Evolutionary conservation across 1,284 basidiomycete species (phyloP).

Genomic region (Apiotrichum veenhuisii): DNA sequence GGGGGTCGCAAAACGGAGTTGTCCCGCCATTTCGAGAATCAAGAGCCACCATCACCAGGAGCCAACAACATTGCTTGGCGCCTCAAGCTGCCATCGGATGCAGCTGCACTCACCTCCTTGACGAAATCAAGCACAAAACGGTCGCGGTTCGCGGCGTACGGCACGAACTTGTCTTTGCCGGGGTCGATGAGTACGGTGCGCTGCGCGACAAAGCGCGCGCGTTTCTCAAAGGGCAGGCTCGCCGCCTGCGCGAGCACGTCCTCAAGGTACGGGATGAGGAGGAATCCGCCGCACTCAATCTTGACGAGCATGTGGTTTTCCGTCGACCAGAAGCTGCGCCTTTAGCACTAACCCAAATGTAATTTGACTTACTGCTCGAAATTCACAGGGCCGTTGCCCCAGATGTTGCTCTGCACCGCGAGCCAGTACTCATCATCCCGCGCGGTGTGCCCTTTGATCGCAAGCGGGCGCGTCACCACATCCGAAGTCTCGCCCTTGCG

Average conservation of each 20-base stretch:
- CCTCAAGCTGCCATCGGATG: background rate
- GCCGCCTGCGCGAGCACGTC: background rate
- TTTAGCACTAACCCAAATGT: no score
- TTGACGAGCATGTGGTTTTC: background rate
- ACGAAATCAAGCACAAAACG: background rate
- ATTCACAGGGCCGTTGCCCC: background rate
- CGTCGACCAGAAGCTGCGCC: background rate
- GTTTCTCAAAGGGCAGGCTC: background rate
- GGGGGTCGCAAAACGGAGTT: no score
- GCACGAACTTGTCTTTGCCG: background rate
- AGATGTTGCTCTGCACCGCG: background rate
- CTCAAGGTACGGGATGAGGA: background rate
- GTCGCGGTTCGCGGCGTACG: background rate
- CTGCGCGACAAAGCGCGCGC: background rate
- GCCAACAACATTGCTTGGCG: background rate
- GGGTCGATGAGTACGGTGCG: background rate
- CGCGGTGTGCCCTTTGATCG: background rate
- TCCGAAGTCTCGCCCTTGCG: background rate
- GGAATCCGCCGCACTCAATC: background rate
- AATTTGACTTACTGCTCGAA: background rate
- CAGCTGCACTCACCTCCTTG: background rate
- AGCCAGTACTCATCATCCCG: background rate
- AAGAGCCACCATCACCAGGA: no score
- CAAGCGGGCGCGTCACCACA: background rate
- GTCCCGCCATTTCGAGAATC: no score